Evolutionary conservation across 2,329 filamentous ascomycete genomes (phyloP).

Genomic region (Fusarium phyllophilum): DNA sequence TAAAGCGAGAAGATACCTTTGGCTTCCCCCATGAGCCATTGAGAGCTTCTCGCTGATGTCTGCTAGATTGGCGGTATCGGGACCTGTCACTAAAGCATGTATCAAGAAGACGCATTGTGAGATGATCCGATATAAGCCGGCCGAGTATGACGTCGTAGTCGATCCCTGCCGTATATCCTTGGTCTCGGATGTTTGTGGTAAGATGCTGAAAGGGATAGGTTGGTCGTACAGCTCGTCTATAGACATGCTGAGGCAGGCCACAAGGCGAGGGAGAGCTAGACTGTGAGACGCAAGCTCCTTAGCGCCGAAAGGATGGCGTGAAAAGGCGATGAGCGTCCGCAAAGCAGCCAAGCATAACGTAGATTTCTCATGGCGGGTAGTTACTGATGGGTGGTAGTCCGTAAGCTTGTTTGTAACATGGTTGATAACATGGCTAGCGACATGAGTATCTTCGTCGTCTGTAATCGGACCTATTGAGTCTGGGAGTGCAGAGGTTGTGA

Average conservation of each 20-base stretch:
- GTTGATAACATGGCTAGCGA: conserved; percentile 65
- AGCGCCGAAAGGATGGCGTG: conserved; percentile 69
- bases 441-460: conserved; percentile 54
- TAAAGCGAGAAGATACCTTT: conserved; percentile 84
- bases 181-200: conserved; percentile 35
- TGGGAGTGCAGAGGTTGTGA: conserved; percentile 72
- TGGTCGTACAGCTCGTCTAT: conserved; percentile 79
- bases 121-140: conserved; percentile 57
- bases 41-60: conserved; percentile 79
- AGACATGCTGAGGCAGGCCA: conserved; percentile 70
- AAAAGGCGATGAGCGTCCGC: conserved; percentile 68
- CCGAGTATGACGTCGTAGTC: conserved; percentile 32
- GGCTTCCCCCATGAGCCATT: conserved; percentile 75
- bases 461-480: conserved; percentile 74
- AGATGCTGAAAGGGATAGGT: conserved; percentile 55
- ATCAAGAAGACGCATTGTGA: conserved; percentile 60
- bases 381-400: conserved; percentile 59
- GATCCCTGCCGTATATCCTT: conserved; percentile 2
- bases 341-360: conserved; percentile 59
- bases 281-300: conserved; percentile 74
- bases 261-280: conserved; percentile 77
- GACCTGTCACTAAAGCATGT: conserved; percentile 63
- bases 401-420: conserved; percentile 71
- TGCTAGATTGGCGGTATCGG: conserved; percentile 55
- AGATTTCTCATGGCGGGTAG: conserved; percentile 53